A percentile compares a stretch with the other conserved stretches of the same genome.
These are phyloP conservation scores for Fusarium piperis DNA, from an alignment of 2,329 filamentous ascomycete genomes.

Conservation along the genomic window DNA sequence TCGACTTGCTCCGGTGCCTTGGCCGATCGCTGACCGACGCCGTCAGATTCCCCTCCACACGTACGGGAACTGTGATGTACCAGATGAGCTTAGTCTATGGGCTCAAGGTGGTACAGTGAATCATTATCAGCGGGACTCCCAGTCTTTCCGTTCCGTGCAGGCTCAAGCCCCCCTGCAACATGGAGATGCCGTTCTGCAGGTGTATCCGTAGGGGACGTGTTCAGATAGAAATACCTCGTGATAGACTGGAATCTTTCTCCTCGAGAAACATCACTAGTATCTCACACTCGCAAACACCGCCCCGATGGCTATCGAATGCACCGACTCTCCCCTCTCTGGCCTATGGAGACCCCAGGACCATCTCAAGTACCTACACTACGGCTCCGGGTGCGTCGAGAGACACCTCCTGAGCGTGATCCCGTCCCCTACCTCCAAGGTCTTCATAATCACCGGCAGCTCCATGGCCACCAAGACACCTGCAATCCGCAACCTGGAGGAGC, in stretches of 20 bases:
- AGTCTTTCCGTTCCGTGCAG: not conserved
- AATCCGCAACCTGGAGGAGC: conserved; percentile 14
- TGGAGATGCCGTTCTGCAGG: conserved; percentile 4
- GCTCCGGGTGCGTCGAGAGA: conserved; percentile 29
- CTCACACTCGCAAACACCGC: not conserved
- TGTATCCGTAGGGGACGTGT: not conserved
- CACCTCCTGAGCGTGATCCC: conserved; percentile 23
- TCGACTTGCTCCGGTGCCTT: conserved; percentile 30
- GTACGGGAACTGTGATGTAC: conserved; percentile 7
- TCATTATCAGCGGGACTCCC: conserved; percentile 12
- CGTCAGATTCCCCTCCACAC: conserved; percentile 24
- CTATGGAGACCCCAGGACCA: conserved; percentile 33
- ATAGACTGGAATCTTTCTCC: not conserved
- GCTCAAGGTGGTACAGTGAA: conserved; percentile 25
- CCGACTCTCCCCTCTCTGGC: conserved; percentile 19
- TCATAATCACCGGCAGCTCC: conserved; percentile 30
- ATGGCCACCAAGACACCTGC: conserved; percentile 21
- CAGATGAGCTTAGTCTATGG: conserved; percentile 28
- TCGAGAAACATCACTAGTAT: not conserved
- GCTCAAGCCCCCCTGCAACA: not conserved
- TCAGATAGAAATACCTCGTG: conserved; percentile 28
- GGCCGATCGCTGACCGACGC: conserved; percentile 17
- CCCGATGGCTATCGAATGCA: conserved; percentile 26
- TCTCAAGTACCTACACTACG: conserved; percentile 31
- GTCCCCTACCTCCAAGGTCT: conserved; percentile 24